Evolutionary conservation across 306 rosid species (phyloP).

Genomic region (Castanospermum australe): DNA sequence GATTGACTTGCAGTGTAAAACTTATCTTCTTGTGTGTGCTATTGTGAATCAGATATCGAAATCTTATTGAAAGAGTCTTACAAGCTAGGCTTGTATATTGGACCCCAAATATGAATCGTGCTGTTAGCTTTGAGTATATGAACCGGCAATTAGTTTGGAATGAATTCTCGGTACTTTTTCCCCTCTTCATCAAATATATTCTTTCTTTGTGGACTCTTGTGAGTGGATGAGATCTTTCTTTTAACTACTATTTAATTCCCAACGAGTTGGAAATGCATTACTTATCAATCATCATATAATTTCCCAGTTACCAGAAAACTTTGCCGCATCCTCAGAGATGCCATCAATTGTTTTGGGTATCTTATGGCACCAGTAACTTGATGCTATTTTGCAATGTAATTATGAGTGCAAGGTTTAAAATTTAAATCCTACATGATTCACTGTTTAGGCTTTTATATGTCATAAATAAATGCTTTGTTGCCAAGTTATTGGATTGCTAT

Average conservation of each 20-base stretch:
- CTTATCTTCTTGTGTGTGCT: constrained; percentile 17
- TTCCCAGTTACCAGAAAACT: neutral
- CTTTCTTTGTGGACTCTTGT: neutral
- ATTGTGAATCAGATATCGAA: constrained; percentile 75
- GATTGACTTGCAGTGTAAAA: constrained; percentile 6
- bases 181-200: neutral
- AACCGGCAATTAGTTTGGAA: constrained; percentile 98
- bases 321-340: neutral
- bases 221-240: neutral
- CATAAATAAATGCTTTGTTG: no score
- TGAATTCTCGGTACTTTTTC: constrained; percentile 81
- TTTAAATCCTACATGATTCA: no score
- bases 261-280: neutral
- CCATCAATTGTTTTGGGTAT: neutral
- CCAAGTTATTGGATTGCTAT: no score
- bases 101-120: constrained; percentile 93
- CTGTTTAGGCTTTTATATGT: no score
- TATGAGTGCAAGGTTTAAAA: no score
- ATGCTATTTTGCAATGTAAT: no score
- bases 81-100: constrained; percentile 96
- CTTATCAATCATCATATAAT: neutral
- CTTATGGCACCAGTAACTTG: neutral
- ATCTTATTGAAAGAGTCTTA: constrained; percentile 88
- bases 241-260: neutral
- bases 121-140: constrained; percentile 99